A percentile compares a stretch with the other conserved stretches of the same genome.
These are phyloP conservation scores for Ustilago nuda DNA, from an alignment of 1,284 basidiomycete genomes.

Conservation along the genomic window DNA sequence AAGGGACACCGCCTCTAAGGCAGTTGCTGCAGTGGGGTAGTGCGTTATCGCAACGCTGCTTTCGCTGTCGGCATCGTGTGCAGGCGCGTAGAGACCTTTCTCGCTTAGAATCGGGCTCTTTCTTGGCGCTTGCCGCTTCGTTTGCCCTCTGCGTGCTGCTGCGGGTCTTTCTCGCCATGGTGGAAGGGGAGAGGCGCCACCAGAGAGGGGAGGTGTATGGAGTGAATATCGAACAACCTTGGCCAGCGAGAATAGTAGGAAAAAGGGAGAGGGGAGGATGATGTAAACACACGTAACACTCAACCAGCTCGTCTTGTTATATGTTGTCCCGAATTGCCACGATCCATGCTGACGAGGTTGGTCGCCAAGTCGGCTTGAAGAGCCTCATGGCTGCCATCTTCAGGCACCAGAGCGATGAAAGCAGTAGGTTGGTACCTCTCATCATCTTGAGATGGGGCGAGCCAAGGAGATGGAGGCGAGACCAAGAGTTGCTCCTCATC, in stretches of 20 bases:
- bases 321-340: background rate
- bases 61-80: constrained; percentile 44
- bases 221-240: background rate
- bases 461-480: constrained; percentile 3
- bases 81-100: constrained; percentile 45
- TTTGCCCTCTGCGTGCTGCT: constrained; percentile 8
- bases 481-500: background rate
- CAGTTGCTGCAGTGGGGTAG: constrained; percentile 46
- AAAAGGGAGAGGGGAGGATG: background rate
- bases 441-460: background rate
- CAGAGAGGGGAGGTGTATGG: background rate
- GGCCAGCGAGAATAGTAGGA: background rate
- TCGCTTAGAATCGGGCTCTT: constrained; percentile 2
- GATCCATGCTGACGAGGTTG: background rate
- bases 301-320: background rate
- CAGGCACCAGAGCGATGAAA: background rate
- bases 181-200: background rate
- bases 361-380: background rate
- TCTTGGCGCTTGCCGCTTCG: background rate
- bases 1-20: constrained; percentile 35
- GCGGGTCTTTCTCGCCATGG: constrained; percentile 9
- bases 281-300: background rate
- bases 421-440: background rate
- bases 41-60: constrained; percentile 48
- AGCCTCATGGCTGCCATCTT: background rate